A percentile compares a stretch with the other conserved stretches of the same genome.
phyloP scores from a whole-genome alignment of 108 stramenopile genomes.

The Fragilaria radians region DNA sequence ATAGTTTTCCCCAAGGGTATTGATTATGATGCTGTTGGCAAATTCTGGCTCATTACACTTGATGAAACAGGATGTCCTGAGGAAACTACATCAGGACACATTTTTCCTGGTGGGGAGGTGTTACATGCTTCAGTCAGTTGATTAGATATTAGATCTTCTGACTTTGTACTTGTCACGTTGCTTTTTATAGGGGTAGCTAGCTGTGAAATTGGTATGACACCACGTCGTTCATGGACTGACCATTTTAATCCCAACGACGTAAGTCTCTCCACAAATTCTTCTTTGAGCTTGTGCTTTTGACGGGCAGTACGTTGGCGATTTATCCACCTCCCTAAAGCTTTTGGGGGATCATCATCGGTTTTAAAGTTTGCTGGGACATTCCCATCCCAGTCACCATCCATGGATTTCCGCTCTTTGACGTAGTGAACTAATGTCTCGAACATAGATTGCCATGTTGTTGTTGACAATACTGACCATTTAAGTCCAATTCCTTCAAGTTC shows the following conservation, averaged over 20 bases:
- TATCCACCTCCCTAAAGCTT: conserved; percentile 79
- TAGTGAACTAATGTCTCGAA: conserved; percentile 67
- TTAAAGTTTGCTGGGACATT: conserved; percentile 75
- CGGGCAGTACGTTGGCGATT: conserved; percentile 78
- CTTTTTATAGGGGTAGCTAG: background rate
- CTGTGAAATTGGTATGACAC: background rate
- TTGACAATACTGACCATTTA: conserved; percentile 84
- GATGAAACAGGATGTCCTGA: too few species aligned
- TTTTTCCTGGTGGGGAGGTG: too few species aligned
- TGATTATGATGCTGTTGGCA: too few species aligned
- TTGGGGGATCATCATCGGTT: conserved; percentile 56
- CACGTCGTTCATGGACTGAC: conserved; percentile 52
- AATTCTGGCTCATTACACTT: too few species aligned
- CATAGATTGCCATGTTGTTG: conserved; percentile 78
- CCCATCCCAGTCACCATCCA: conserved; percentile 69
- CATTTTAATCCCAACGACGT: conserved; percentile 69
- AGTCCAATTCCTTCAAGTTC: conserved; percentile 73
- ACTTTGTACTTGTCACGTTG: too few species aligned
- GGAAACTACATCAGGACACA: too few species aligned
- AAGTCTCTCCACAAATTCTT: conserved; percentile 68
- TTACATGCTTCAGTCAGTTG: too few species aligned
- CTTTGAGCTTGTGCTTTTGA: conserved; percentile 70
- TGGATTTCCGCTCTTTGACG: conserved; percentile 34
- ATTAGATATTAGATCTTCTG: too few species aligned
- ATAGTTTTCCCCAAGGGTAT: too few species aligned